Base-by-base conservation (phyloP, 768 basidiomycete genomes). In the Holtermanniella nyarrowii region DNA sequence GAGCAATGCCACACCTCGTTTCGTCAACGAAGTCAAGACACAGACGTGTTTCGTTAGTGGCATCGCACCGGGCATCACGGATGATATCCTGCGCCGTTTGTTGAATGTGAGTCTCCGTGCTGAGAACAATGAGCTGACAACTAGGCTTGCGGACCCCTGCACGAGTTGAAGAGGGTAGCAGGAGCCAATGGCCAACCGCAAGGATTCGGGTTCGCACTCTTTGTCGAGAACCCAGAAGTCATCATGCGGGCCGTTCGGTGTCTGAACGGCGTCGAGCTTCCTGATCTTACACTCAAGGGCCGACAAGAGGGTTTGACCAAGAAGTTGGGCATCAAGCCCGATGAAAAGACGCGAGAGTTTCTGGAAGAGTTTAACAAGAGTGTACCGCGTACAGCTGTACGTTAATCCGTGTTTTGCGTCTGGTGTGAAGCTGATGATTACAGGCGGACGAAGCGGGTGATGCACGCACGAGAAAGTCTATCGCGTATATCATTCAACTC, bases 201-300 rank as follows among this genome's bases (percentile, higher is more conserved):
- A 75, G 89, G 88, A 2, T 97, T 97, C 66, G 95, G 91, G 10
- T 99, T 97, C 72, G 93, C 88, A 45, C 87, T 93, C 70, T 97
- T 80, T 66, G n/a, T n/a, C n/a, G 86, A 91, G 68, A 91, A 91
- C 49, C 88, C 93, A 13, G 86, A 91, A 68, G 82, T 84, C 54
- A 90, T 95, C 3, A 73, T 91, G 55, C 78, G 91, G 55, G 87
- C 82, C 41, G 72, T 85, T 59, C 72, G 74, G 26, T 76, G 85
- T 54, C 73, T 86, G 56, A 81, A 85, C 62, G 76, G 78, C 16
- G 73, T 81, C 42, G 79, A 79, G 59, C 63, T 86, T 37, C 82
- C 82, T 10, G 80, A 81, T 47, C 67, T 80, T 54, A 62, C 65
- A 13, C 62, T 66, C 2, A 59, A 66, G 45, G 70, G 68, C 1